These are phyloP conservation scores for Geranium brycei DNA, from an alignment of 345 rosid species.

Conservation along the genomic window DNA sequence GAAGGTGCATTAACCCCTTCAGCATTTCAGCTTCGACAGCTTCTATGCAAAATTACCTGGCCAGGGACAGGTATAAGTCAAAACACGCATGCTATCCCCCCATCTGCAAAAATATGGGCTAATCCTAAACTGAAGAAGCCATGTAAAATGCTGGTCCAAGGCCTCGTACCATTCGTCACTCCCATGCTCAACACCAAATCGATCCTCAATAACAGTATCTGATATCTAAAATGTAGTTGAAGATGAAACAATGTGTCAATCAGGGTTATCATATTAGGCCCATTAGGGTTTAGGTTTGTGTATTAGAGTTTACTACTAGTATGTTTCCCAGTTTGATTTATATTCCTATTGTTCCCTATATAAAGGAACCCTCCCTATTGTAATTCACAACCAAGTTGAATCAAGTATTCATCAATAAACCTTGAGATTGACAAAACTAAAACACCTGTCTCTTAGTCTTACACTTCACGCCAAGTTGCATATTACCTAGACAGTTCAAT, in stretches of 20 bases:
- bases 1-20: not conserved
- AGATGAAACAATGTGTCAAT: conserved; percentile 4
- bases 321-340: too few species aligned
- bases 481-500: too few species aligned
- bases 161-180: conserved; percentile 70
- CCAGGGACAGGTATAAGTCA: conserved; percentile 95
- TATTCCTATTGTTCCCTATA: too few species aligned
- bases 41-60: conserved; percentile 43
- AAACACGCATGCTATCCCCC: conserved; percentile 91
- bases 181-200: conserved; percentile 82
- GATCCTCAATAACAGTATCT: conserved; percentile 93
- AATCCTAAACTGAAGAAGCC: conserved; percentile 89
- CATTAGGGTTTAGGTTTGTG: too few species aligned
- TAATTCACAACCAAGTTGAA: not conserved
- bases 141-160: conserved; percentile 70
- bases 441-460: too few species aligned
- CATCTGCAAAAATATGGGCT: conserved; percentile 93
- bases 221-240: conserved; percentile 46
- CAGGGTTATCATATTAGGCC: too few species aligned
- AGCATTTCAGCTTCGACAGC: not conserved
- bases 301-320: too few species aligned
- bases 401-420: not conserved
- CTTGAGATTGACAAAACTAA: too few species aligned
- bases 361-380: not conserved
- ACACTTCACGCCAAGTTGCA: too few species aligned